These are phyloP conservation scores for Phaeosphaeria sp. DNA, from an alignment of 2,329 filamentous ascomycete genomes.

Conservation along the genomic window DNA sequence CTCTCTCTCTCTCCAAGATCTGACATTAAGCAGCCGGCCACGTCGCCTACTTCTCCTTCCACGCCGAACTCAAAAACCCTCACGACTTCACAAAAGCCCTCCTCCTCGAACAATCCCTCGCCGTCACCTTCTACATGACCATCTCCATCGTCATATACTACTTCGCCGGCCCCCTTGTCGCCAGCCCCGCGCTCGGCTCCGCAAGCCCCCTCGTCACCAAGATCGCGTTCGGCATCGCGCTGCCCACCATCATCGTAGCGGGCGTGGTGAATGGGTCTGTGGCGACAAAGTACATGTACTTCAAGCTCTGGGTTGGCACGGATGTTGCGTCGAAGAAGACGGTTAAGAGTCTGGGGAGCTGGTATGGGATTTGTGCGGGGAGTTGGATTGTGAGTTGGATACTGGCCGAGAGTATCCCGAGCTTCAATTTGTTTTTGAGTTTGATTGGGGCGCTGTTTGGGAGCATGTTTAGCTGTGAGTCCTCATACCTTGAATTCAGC, in stretches of 20 bases:
- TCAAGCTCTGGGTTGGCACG: conserved; percentile 67
- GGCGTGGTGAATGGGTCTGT: conserved; percentile 75
- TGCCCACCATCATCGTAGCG: conserved; percentile 74
- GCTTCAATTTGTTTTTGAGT: conserved; percentile 71
- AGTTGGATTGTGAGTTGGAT: conserved; percentile 70
- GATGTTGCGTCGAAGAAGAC: conserved; percentile 45
- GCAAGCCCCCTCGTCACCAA: conserved; percentile 65
- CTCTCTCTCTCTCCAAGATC: neutral
- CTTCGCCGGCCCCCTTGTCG: conserved; percentile 67
- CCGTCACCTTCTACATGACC: conserved; percentile 69
- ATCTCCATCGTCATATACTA: conserved; percentile 73
- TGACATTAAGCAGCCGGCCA: conserved; percentile 55
- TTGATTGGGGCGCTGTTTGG: conserved; percentile 68
- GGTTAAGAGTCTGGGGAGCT: conserved; percentile 52
- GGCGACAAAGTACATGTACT: conserved; percentile 70
- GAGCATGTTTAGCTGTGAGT: conserved; percentile 69
- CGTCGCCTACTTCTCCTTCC: conserved; percentile 73
- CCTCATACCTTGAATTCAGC: neutral
- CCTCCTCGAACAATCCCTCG: conserved; percentile 64
- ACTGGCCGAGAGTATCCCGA: conserved; percentile 73
- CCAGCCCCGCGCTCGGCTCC: conserved; percentile 71
- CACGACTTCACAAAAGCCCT: conserved; percentile 69
- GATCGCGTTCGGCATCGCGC: conserved; percentile 71
- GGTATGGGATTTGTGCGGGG: conserved; percentile 63
- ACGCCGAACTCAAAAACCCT: conserved; percentile 69